Percentiles rank a stretch among this genome's conserved stretches.
Evolutionary conservation across 192 early-diverging fungal genomes (phyloP).

Genomic region (Cetraspora pellucida): DNA sequence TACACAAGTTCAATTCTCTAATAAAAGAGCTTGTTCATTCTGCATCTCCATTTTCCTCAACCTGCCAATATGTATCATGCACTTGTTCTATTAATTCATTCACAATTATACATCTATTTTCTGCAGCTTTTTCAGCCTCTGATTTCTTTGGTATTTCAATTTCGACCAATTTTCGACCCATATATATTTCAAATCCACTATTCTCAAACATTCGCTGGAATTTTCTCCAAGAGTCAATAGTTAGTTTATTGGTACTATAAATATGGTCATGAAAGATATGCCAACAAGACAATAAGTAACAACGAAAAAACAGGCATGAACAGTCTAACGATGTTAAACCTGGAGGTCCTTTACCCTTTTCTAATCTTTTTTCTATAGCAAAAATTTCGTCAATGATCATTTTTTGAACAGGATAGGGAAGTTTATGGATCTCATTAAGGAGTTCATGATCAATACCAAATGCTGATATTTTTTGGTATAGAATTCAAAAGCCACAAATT

Average conservation of each 20-base stretch:
- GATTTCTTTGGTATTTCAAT: not conserved
- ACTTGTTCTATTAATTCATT: constrained; percentile 28
- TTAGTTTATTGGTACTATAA: not conserved
- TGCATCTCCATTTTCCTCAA: constrained; percentile 4
- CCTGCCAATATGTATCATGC: not conserved
- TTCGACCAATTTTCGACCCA: not conserved
- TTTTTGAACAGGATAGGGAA: constrained; percentile 21
- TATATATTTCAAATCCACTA: constrained; percentile 32
- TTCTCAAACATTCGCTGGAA: constrained; percentile 31
- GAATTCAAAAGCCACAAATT: not conserved
- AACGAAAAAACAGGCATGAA: constrained; percentile 4
- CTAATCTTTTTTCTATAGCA: constrained; percentile 12
- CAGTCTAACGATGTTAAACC: constrained; percentile 16
- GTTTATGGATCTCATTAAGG: constrained; percentile 12
- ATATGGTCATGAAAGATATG: constrained; percentile 27
- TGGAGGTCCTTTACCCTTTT: not conserved
- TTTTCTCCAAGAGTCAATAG: constrained; percentile 6
- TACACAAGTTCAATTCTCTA: too few relatives aligned
- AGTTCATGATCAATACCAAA: constrained; percentile 20
- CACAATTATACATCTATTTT: constrained; percentile 15
- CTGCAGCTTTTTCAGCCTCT: constrained; percentile 9
- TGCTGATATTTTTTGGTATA: constrained; percentile 30
- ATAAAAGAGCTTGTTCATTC: not conserved
- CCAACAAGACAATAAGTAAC: constrained; percentile 16
- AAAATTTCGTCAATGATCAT: constrained; percentile 7